These are phyloP conservation scores for Phytophthora crassamura DNA, from an alignment of 352 stramenopile species.

Conservation along the genomic window DNA sequence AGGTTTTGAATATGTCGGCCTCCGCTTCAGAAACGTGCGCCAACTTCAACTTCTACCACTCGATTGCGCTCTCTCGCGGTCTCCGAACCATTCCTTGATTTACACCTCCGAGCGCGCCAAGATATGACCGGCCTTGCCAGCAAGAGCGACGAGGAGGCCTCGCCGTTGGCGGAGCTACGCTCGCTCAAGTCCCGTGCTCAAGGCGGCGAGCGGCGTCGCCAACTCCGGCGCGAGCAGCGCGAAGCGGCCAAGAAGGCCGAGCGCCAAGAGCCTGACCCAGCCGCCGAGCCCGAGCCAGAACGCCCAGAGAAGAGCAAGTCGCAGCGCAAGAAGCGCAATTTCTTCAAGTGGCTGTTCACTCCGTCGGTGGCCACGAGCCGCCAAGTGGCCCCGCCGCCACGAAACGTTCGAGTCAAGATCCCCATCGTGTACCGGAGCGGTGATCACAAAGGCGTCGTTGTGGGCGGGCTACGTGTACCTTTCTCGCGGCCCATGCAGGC, in stretches of 20 bases:
- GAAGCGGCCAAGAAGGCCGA: constrained; percentile 18
- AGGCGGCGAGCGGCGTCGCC: constrained; percentile 20
- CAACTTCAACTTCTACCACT: constrained; percentile 31
- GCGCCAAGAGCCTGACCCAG: background rate
- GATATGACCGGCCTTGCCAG: constrained; percentile 15
- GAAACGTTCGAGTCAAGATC: constrained; percentile 40
- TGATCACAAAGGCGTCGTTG: constrained; percentile 38
- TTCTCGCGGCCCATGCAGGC: constrained; percentile 44
- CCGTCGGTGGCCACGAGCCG: constrained; percentile 28
- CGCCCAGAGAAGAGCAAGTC: constrained; percentile 12
- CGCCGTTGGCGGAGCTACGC: constrained; percentile 14
- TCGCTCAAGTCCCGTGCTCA: constrained; percentile 26
- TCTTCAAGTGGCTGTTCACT: constrained; percentile 39
- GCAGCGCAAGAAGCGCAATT: constrained; percentile 29
- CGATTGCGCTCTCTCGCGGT: constrained; percentile 2
- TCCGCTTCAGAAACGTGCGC: constrained; percentile 19
- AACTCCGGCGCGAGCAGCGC: constrained; percentile 21
- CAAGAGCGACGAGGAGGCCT: background rate
- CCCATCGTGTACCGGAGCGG: constrained; percentile 36
- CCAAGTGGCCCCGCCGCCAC: constrained; percentile 15
- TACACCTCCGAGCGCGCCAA: background rate
- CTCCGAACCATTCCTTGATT: constrained; percentile 24
- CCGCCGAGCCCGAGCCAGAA: background rate
- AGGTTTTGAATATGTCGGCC: no score
- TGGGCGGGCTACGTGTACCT: constrained; percentile 32